These are phyloP conservation scores for Clitoria ternatea DNA, from an alignment of 306 rosid species.

Conservation along the genomic window DNA sequence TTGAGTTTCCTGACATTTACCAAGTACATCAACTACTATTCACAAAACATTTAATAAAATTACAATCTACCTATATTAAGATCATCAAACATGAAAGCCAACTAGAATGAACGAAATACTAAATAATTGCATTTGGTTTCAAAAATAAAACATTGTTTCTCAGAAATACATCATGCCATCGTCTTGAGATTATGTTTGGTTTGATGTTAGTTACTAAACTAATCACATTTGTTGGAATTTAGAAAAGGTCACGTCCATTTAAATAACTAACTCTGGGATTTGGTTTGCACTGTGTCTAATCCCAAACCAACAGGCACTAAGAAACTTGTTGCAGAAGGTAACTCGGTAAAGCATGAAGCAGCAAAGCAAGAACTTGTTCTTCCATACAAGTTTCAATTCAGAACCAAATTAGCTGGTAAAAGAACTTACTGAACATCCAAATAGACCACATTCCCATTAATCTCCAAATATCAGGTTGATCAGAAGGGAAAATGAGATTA, in stretches of 20 bases:
- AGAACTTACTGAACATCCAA: conserved; percentile 98
- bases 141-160: background rate
- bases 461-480: conserved; percentile 95
- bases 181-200: too few species aligned
- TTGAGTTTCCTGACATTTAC: too few species aligned
- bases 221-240: too few species aligned
- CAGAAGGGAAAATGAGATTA: conserved; percentile 86
- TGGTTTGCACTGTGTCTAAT: too few species aligned
- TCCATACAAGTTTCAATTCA: background rate
- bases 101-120: background rate
- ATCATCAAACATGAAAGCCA: too few species aligned
- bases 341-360: conserved; percentile 3
- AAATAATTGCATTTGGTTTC: background rate
- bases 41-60: too few species aligned
- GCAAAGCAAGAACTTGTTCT: background rate
- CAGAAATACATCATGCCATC: background rate
- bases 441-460: conserved; percentile 99
- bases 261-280: too few species aligned
- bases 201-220: too few species aligned
- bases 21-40: too few species aligned
- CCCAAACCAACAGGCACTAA: too few species aligned
- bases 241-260: too few species aligned
- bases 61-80: too few species aligned
- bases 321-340: background rate
- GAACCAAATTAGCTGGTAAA: background rate